phyloP scores from a whole-genome alignment of 768 basidiomycete genomes.

The Amanita polypyramis region DNA sequence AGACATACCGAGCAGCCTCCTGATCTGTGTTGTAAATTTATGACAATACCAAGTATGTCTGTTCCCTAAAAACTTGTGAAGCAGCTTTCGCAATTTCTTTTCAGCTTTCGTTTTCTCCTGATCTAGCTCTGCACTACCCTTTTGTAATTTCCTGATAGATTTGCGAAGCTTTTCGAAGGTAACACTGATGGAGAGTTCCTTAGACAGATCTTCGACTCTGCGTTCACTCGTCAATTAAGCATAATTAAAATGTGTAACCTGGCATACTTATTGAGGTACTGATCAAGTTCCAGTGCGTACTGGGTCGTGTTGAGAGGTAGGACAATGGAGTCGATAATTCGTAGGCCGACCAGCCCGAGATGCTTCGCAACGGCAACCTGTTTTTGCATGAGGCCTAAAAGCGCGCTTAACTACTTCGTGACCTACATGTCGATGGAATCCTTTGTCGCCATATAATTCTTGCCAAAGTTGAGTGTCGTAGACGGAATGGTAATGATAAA shows the following conservation, averaged over 20 bases:
- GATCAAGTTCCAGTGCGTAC: constrained; percentile 55
- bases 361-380: constrained; percentile 61
- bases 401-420: not conserved
- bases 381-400: not conserved
- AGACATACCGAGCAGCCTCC: not conserved
- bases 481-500: constrained; percentile 71
- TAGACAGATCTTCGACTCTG: constrained; percentile 38
- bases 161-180: constrained; percentile 34
- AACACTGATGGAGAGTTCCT: constrained; percentile 10
- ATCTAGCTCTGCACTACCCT: constrained; percentile 45
- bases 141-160: constrained; percentile 36
- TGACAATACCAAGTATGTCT: constrained; percentile 9
- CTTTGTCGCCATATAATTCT: constrained; percentile 66
- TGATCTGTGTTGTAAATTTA: not conserved
- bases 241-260: not conserved
- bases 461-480: constrained; percentile 70
- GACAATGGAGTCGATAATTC: constrained; percentile 51
- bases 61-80: constrained; percentile 20
- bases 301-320: constrained; percentile 72
- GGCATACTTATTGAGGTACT: constrained; percentile 50
- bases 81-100: constrained; percentile 34
- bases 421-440: constrained; percentile 62
- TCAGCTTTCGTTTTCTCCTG: constrained; percentile 48
- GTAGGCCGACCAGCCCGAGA: constrained; percentile 53
- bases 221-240: not conserved